A percentile compares a stretch with the other conserved stretches of the same genome.
phyloP scores from a whole-genome alignment of 306 rosid genomes.

The Ormosia emarginata region DNA sequence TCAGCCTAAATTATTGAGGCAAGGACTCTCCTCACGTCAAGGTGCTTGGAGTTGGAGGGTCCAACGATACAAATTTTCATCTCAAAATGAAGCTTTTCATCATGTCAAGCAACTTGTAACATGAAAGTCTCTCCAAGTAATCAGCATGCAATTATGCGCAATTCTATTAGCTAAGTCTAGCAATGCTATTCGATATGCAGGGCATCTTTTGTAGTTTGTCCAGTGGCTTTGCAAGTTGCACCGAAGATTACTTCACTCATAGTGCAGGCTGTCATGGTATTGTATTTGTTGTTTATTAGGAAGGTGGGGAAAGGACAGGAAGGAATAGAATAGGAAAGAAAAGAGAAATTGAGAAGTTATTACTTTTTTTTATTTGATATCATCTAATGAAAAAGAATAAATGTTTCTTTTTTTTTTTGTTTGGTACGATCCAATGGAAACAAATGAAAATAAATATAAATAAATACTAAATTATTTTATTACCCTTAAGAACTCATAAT shows the following conservation, averaged over 20 bases:
- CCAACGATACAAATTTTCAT: conserved; percentile 23
- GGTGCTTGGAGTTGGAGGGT: conserved; percentile 33
- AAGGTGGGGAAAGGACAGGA: too few relatives aligned
- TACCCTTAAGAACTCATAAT: too few relatives aligned
- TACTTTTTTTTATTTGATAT: too few relatives aligned
- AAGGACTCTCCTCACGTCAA: conserved; percentile 28
- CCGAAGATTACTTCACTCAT: neutral
- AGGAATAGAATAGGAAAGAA: too few relatives aligned
- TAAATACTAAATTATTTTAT: too few relatives aligned
- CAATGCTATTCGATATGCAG: neutral
- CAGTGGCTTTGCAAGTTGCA: neutral
- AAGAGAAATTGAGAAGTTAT: too few relatives aligned
- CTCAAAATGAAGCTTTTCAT: conserved; percentile 16
- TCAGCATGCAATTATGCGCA: conserved; percentile 41
- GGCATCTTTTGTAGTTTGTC: conserved; percentile 10
- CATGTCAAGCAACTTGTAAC: conserved; percentile 34
- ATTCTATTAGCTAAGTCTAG: conserved; percentile 2
- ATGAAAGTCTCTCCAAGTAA: conserved; percentile 25
- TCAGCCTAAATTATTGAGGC: conserved; percentile 25
- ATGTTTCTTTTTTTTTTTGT: too few relatives aligned
- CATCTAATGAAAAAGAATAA: too few relatives aligned
- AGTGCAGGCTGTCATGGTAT: conserved; percentile 18
- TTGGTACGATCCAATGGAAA: too few relatives aligned
- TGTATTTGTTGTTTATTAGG: neutral
- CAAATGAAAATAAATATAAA: too few relatives aligned